Evolutionary conservation across 768 basidiomycete genomes (phyloP).

Genomic region (Phanerochaete carnosa): DNA sequence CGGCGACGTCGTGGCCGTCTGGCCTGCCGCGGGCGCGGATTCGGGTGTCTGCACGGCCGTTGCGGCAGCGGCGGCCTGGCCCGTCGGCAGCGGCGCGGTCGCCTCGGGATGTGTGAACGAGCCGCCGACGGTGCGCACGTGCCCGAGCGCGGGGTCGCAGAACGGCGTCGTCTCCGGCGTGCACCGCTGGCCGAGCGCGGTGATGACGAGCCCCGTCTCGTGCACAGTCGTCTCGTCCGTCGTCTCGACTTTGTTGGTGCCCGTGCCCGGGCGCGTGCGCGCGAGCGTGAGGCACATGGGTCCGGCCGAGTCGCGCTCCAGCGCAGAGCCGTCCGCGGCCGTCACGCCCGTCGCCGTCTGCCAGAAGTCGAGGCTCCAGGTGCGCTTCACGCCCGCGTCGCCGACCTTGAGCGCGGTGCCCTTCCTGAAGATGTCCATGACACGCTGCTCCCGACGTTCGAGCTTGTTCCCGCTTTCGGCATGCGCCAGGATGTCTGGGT

Average conservation of each 20-base stretch:
- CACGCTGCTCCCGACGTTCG: constrained; percentile 63
- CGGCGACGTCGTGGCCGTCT: background rate
- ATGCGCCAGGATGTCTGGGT: constrained; percentile 24
- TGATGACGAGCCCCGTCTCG: constrained; percentile 75
- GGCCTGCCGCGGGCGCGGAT: background rate
- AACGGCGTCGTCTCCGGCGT: constrained; percentile 54
- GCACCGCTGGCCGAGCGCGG: constrained; percentile 81
- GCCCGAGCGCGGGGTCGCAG: constrained; percentile 53
- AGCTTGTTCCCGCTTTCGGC: constrained; percentile 17
- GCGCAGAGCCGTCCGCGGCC: constrained; percentile 13
- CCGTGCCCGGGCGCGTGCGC: background rate
- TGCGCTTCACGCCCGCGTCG: constrained; percentile 47
- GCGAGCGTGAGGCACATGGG: background rate
- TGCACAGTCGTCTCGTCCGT: constrained; percentile 18
- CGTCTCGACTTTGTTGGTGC: background rate
- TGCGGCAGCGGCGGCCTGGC: background rate
- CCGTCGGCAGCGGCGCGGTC: constrained; percentile 32
- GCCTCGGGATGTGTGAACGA: constrained; percentile 30
- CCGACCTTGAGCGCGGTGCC: constrained; percentile 46
- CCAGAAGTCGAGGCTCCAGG: constrained; percentile 84
- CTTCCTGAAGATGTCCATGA: constrained; percentile 61
- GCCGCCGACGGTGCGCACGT: constrained; percentile 57
- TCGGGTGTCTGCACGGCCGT: background rate
- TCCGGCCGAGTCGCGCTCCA: background rate
- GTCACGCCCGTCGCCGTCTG: constrained; percentile 57